These are phyloP conservation scores for Aspergillus brunneoviolaceus DNA, from an alignment of 2,329 filamentous ascomycete species.

Conservation along the genomic window DNA sequence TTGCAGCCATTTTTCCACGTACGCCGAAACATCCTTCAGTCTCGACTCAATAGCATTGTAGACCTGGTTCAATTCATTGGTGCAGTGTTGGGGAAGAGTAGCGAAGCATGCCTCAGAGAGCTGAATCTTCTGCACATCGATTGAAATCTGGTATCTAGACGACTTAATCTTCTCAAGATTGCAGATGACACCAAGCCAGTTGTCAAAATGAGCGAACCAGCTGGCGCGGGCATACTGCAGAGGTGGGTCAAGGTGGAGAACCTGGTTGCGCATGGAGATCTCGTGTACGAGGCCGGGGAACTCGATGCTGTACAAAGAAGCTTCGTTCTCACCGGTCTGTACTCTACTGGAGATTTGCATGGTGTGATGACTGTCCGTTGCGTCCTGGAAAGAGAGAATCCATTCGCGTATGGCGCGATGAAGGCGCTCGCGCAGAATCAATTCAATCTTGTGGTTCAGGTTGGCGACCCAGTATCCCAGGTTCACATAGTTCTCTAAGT, in stretches of 20 bases:
- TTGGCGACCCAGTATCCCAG: slow-evolving; percentile 84
- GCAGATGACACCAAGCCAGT: slow-evolving; percentile 91
- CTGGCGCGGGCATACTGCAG: slow-evolving; percentile 86
- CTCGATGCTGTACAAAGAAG: slow-evolving; percentile 36
- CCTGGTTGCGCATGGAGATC: slow-evolving; percentile 95
- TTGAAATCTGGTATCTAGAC: slow-evolving; percentile 87
- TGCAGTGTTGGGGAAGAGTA: slow-evolving; percentile 79
- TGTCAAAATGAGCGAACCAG: slow-evolving; percentile 89
- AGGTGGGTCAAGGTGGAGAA: slow-evolving; percentile 93
- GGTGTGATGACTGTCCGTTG: slow-evolving; percentile 31
- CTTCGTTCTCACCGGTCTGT: slow-evolving; percentile 31
- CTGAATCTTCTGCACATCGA: slow-evolving; percentile 48
- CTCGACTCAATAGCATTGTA: slow-evolving; percentile 83
- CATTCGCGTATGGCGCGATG: slow-evolving; percentile 79
- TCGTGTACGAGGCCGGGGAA: slow-evolving; percentile 70
- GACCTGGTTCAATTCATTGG: slow-evolving; percentile 72
- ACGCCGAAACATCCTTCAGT: slow-evolving; percentile 72
- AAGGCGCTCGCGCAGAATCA: slow-evolving; percentile 76
- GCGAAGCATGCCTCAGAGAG: slow-evolving; percentile 65
- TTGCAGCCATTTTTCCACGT: slow-evolving; percentile 97
- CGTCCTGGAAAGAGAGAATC: slow-evolving; percentile 78
- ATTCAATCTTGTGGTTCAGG: slow-evolving; percentile 82
- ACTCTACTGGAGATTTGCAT: slow-evolving; percentile 24
- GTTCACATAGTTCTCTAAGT: slow-evolving; percentile 94
- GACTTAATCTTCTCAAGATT: slow-evolving; percentile 93